Percentiles rank a stretch among this genome's conserved stretches.
These are phyloP conservation scores for Psilocybe mexicana DNA, from an alignment of 1,284 basidiomycete genomes.

Conservation along the genomic window DNA sequence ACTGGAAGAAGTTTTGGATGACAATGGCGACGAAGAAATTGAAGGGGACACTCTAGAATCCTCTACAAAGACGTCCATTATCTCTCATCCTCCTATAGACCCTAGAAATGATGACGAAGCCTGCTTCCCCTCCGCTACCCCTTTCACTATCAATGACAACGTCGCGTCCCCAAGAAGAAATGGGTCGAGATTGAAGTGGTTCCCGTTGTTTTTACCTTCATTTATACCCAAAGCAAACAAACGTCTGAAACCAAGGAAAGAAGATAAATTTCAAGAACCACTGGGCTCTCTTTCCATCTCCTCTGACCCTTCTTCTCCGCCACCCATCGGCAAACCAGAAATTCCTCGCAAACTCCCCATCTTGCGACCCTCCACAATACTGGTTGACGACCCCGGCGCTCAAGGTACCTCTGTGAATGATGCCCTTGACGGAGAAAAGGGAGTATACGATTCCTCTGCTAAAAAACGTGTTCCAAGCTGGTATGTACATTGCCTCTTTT, in stretches of 20 bases:
- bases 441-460: slow-evolving; percentile 75
- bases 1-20: slow-evolving; percentile 27
- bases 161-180: slow-evolving; percentile 42
- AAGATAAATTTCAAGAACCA: background rate
- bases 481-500: slow-evolving; percentile 33
- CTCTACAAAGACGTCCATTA: slow-evolving; percentile 49
- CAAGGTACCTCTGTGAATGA: slow-evolving; percentile 16
- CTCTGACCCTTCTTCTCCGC: background rate
- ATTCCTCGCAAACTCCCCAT: slow-evolving; percentile 23
- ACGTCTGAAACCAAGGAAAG: slow-evolving; percentile 12
- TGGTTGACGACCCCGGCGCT: slow-evolving; percentile 35
- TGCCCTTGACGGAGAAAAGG: slow-evolving; percentile 47
- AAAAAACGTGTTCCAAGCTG: slow-evolving; percentile 84
- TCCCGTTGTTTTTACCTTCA: slow-evolving; percentile 46
- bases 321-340: background rate
- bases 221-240: slow-evolving; percentile 20
- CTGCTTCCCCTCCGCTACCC: slow-evolving; percentile 32
- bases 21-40: slow-evolving; percentile 33
- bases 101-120: slow-evolving; percentile 45
- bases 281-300: slow-evolving; percentile 6
- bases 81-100: slow-evolving; percentile 45
- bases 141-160: slow-evolving; percentile 30
- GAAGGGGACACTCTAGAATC: slow-evolving; percentile 50
- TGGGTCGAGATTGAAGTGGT: slow-evolving; percentile 62
- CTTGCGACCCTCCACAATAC: slow-evolving; percentile 41